These are phyloP conservation scores for Sistotremastrum niveocremeum DNA, from an alignment of 768 basidiomycete species.

Conservation along the genomic window DNA sequence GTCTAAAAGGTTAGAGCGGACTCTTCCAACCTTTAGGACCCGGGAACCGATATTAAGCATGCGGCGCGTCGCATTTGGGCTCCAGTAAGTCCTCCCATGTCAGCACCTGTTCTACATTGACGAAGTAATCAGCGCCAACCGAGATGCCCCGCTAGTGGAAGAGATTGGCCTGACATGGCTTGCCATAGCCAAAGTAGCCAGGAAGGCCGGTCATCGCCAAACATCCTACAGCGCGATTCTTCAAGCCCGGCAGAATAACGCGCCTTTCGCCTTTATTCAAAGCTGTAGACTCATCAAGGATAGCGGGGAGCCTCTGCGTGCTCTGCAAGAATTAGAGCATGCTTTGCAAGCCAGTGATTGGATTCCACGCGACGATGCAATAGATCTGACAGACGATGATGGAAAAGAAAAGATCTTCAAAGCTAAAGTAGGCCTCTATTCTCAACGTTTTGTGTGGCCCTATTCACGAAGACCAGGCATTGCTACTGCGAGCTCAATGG, in stretches of 20 bases:
- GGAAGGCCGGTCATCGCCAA: conserved; percentile 91
- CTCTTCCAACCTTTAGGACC: conserved; percentile 76
- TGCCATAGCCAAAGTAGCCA: conserved; percentile 84
- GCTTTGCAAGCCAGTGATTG: conserved; percentile 18
- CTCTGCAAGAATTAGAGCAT: conserved; percentile 79
- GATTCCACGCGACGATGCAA: conserved; percentile 19
- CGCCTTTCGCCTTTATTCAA: conserved; percentile 74
- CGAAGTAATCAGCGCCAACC: conserved; percentile 6
- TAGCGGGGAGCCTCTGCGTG: conserved; percentile 68
- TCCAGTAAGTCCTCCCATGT: conserved; percentile 35
- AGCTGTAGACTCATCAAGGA: conserved; percentile 77
- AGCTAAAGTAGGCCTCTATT: conserved; percentile 35
- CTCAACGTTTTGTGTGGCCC: background rate
- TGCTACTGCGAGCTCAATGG: conserved; percentile 79
- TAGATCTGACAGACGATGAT: conserved; percentile 48
- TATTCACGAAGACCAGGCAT: conserved; percentile 34
- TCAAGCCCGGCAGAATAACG: conserved; percentile 66
- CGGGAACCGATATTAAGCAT: conserved; percentile 85
- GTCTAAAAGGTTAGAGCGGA: conserved; percentile 52
- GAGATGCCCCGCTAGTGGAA: conserved; percentile 26
- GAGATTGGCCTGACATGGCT: conserved; percentile 85
- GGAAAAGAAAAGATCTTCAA: conserved; percentile 38
- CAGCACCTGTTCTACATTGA: background rate
- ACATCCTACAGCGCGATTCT: conserved; percentile 93
- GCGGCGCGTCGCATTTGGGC: conserved; percentile 68